Percentiles rank a stretch among this genome's conserved stretches.
Conservation (phyloP, 1,284 basidiomycete species). For the Pseudozyma tsukubaensis region DNA sequence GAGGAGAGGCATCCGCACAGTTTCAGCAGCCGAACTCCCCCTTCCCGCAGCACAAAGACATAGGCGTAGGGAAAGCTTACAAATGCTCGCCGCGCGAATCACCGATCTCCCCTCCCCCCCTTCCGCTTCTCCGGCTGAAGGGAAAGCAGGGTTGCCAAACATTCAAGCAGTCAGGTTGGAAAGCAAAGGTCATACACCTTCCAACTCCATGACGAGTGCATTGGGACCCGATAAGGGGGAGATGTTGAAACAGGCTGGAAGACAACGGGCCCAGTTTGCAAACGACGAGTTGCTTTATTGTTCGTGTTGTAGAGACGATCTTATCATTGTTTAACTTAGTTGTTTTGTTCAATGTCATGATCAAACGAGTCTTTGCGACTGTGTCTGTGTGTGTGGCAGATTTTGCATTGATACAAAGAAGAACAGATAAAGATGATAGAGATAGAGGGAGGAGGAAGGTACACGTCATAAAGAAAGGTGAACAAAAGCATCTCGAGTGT, state of each 20-base stretch:
- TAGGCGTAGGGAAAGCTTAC: constrained; percentile 31
- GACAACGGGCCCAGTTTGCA: constrained; percentile 36
- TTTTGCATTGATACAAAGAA: constrained; percentile 13
- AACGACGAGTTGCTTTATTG: constrained; percentile 52
- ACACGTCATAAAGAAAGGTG: neutral
- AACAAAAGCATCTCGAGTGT: neutral
- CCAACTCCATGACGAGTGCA: constrained; percentile 16
- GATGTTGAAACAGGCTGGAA: constrained; percentile 7
- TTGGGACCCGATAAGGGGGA: constrained; percentile 8
- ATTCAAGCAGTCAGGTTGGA: constrained; percentile 18
- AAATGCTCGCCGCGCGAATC: constrained; percentile 50
- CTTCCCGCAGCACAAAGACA: constrained; percentile 41
- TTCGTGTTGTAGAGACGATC: constrained; percentile 46
- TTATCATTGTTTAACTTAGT: constrained; percentile 43
- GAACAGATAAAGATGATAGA: constrained; percentile 3
- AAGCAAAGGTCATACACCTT: constrained; percentile 38
- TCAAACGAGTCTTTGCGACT: neutral
- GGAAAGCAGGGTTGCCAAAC: neutral
- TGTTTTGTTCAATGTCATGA: neutral
- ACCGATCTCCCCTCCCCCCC: neutral
- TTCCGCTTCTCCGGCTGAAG: neutral
- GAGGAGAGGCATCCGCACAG: constrained; percentile 38
- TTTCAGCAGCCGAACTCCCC: constrained; percentile 32
- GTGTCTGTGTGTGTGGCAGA: neutral
- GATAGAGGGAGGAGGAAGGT: neutral